Evolutionary conservation across 2,329 filamentous ascomycete genomes (phyloP), one percentile per base, ranked within the genome.

Genomic region (Phyllosticta ampelicida): DNA sequence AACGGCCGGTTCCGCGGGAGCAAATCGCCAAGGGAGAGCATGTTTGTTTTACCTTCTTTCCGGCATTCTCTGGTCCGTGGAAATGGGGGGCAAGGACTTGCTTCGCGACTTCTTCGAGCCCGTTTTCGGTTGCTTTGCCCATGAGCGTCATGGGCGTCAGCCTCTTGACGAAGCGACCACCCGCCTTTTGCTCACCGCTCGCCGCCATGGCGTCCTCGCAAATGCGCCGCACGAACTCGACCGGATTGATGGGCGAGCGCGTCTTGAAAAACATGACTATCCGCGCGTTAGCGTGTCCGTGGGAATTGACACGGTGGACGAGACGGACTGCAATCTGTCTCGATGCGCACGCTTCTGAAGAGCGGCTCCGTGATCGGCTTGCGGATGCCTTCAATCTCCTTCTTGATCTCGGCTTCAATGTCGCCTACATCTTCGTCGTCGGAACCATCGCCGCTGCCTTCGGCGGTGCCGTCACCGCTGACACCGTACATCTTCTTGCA

Each of bases 381-480:
- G 61, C 80, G 83, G 64, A 90, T 80, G 2, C 75, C 77, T 26
- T 78, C 79, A n/a, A 94, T 71, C 71, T 94, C 89, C 67, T 83
- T 84, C 64, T 82, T 70, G 63, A 94, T 89, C 26, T 84, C 80
- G 5, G 82, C 78, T 67, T 90, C 88, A 64, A 94, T 89, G 64
- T 90, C 86, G 58, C 64, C 69, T 16, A 64, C 68, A 10, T 66
- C 66, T 8, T 65, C 75, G 3, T 71, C 73, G 1, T 65, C 73
- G 10, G 65, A 71, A 10, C 70, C 67, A 28, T 54, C 68, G 64
- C 60, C 71, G 65, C 36, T 66, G 19, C 66, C 68, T 53, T 78
- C 77, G 18, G 75, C 75, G 3, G 71, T 73, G 1, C 65, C 73
- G 11, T 65, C 71, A 10, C 70, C 67, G 26, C 54, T 68, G 64